Conservation (phyloP, 2,329 filamentous ascomycete genomes). For the Talaromyces sp. region DNA sequence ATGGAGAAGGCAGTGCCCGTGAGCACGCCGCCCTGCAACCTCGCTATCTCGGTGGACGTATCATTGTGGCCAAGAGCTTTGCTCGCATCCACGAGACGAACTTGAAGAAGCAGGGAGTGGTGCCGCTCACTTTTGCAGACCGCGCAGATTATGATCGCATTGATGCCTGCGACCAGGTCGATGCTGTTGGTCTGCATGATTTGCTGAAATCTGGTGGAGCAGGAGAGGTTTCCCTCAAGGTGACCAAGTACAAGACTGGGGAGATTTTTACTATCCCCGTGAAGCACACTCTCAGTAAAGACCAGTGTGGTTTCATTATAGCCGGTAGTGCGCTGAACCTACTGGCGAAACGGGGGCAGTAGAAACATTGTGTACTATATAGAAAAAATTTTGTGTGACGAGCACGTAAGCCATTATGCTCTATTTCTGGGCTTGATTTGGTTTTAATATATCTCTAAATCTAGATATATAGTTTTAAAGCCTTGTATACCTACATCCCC, state of each 20-base stretch:
- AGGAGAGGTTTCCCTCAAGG: slow-evolving; percentile 68
- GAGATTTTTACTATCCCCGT: slow-evolving; percentile 67
- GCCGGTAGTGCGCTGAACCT: slow-evolving; percentile 92
- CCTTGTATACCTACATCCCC: no score
- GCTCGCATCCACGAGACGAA: slow-evolving; percentile 94
- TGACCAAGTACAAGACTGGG: slow-evolving; percentile 58
- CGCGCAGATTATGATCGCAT: slow-evolving; percentile 85
- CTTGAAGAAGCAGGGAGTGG: slow-evolving; percentile 94
- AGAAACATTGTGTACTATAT: not conserved
- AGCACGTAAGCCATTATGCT: not conserved
- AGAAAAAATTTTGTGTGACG: not conserved
- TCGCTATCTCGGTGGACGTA: slow-evolving; percentile 78
- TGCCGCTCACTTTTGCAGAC: slow-evolving; percentile 85
- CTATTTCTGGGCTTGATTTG: not conserved
- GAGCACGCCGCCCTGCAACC: slow-evolving; percentile 45
- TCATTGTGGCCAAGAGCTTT: slow-evolving; percentile 83
- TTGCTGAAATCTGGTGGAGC: slow-evolving; percentile 73
- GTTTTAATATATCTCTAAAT: not conserved
- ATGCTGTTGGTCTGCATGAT: slow-evolving; percentile 77
- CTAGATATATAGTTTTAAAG: no score
- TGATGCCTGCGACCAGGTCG: slow-evolving; percentile 74
- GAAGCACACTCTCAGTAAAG: slow-evolving; percentile 82
- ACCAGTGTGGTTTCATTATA: slow-evolving; percentile 88
- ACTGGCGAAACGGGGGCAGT: slow-evolving; percentile 59
- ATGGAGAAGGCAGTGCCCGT: slow-evolving; percentile 65